These are phyloP conservation scores for Penicillium sp. DNA, from an alignment of 2,329 filamentous ascomycete genomes.

Conservation along the genomic window DNA sequence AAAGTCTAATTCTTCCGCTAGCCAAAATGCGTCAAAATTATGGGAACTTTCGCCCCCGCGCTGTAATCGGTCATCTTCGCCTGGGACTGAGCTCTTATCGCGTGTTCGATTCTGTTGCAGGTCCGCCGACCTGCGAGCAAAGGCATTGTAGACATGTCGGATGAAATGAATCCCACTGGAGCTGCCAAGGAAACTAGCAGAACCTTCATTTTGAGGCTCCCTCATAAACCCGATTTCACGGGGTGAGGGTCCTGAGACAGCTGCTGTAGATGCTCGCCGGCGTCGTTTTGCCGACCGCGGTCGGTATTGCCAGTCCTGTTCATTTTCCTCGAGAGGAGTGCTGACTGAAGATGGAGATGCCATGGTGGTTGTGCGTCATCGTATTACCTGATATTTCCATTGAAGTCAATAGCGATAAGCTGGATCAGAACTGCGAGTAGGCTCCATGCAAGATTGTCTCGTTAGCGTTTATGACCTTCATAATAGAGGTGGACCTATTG, in stretches of 20 bases:
- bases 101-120: conserved; percentile 34
- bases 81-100: conserved; percentile 55
- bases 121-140: conserved; percentile 44
- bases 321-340: conserved; percentile 20
- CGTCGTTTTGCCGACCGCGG: conserved; percentile 32
- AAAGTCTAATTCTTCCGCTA: conserved; percentile 18
- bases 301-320: conserved; percentile 24
- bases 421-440: neutral
- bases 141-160: conserved; percentile 57
- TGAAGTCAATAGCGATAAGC: neutral
- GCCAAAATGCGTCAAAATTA: conserved; percentile 42
- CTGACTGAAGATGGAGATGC: conserved; percentile 21
- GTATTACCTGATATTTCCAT: conserved; percentile 9
- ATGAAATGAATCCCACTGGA: conserved; percentile 65
- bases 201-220: conserved; percentile 51
- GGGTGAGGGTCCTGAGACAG: conserved; percentile 28
- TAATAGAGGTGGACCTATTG: no score
- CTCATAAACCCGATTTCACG: conserved; percentile 58
- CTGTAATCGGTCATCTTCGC: conserved; percentile 58
- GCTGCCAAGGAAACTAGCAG: conserved; percentile 60
- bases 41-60: conserved; percentile 38
- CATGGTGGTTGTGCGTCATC: conserved; percentile 14
- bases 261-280: conserved; percentile 27
- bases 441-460: neutral
- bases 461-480: neutral